These are phyloP conservation scores for Syncephalastrum contaminatum DNA, from an alignment of 371 early-diverging fungal species.

Conservation along the genomic window DNA sequence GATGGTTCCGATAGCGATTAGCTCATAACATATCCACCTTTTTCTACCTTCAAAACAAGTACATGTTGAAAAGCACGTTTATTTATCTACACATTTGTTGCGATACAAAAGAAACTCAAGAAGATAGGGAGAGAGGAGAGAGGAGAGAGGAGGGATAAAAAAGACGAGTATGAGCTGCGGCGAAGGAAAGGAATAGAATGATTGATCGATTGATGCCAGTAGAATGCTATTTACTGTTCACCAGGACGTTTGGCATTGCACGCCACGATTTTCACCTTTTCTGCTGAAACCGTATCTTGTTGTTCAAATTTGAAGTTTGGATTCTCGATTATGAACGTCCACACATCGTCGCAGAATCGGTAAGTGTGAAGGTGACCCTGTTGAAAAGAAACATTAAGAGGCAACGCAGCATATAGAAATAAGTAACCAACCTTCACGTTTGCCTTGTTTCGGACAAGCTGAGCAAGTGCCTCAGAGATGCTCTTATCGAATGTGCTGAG, in stretches of 20 bases:
- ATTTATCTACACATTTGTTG: neutral
- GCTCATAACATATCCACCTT: neutral
- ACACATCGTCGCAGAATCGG: slow-evolving; percentile 94
- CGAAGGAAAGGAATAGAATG: neutral
- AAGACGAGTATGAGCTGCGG: neutral
- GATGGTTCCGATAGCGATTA: slow-evolving; percentile 14
- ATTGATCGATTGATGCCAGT: neutral
- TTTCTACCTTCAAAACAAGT: neutral
- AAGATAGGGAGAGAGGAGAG: neutral
- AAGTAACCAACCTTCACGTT: slow-evolving; percentile 34
- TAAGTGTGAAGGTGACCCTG: slow-evolving; percentile 87
- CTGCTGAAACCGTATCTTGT: slow-evolving; percentile 68
- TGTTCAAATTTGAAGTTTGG: slow-evolving; percentile 87
- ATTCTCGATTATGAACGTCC: slow-evolving; percentile 92
- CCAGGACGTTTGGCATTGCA: slow-evolving; percentile 79
- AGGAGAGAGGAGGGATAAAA: neutral
- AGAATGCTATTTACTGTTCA: slow-evolving; percentile 39
- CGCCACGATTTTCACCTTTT: slow-evolving; percentile 91
- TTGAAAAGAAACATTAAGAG: slow-evolving; percentile 8
- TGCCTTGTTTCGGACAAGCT: slow-evolving; percentile 45
- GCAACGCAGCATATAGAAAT: neutral
- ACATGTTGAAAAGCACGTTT: neutral
- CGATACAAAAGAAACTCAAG: neutral
- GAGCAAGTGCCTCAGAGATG: slow-evolving; percentile 43
- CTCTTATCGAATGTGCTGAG: slow-evolving; percentile 73